Base-by-base conservation (phyloP, 2,329 filamentous ascomycete genomes). In the Penicillium carneum region DNA sequence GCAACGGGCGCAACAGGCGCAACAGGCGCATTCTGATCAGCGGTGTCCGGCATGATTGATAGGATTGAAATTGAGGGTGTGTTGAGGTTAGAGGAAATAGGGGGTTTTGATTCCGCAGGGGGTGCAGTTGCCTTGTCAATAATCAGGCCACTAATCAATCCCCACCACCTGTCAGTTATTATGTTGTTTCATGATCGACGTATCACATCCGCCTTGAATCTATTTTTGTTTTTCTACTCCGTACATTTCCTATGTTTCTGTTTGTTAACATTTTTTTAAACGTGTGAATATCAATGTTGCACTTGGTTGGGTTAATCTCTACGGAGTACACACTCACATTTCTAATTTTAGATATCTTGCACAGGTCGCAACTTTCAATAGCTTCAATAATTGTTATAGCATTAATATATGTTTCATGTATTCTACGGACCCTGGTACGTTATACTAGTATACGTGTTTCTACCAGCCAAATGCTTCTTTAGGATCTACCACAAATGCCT, bases 21-120 rank as follows among this genome's bases (percentile, higher is more conserved):
- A 26, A 43, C 56, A 10, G 66, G 47, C 20, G 31, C 16, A 31
- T 26, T 48, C 46, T 69, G 64, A 51, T 70, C 66, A 34, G 63
- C 54, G 47, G 69, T 57, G 16, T 71, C 67, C 6, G 69, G 60
- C 69, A 71, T 72, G 39, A 34, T 59, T 42, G 53, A 38, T n/a
- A 36, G 52, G 33, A 36, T 49, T 29, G 10, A 33, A 18, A 20
- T 23, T n/a, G 45, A 41, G 26, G 29, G 29, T 48, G 49, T 34
- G 34, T 54, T 42, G 39, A 57, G n/a, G 39, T 41, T 43, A 26
- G 29, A 55, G 11, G 34, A 48, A 53, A 62, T 59, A 64, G 57
- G 65, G 64, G 65, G 16, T 46, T 51, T 56, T 58, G 38, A 50
- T 55, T 42, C 53, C 41, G 45, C 59, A 61, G 57, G 63, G 61